Conservation (phyloP, 192 early-diverging fungal genomes). For the Phycomyces blakesleeanus region DNA sequence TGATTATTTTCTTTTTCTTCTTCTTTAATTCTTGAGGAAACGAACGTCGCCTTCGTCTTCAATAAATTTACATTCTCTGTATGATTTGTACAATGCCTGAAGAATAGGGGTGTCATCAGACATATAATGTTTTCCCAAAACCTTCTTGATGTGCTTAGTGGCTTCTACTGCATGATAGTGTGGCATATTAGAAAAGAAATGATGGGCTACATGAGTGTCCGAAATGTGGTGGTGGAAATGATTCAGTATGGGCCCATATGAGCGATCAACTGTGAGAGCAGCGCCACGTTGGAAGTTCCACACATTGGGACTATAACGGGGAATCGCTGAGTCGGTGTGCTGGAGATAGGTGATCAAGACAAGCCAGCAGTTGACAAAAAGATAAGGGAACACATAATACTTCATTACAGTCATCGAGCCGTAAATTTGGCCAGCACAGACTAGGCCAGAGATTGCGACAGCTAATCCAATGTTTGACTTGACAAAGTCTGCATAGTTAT, state of each 20-base stretch:
- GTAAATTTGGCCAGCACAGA: constrained; percentile 47
- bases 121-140: constrained; percentile 78
- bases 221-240: constrained; percentile 73
- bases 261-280: constrained; percentile 80
- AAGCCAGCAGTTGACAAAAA: constrained; percentile 90
- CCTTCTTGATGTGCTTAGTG: constrained; percentile 74
- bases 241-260: constrained; percentile 83
- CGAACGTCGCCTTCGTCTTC: constrained; percentile 85
- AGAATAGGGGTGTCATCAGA: constrained; percentile 71
- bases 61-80: constrained; percentile 76
- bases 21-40: constrained; percentile 54
- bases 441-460: constrained; percentile 56
- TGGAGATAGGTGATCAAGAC: constrained; percentile 91
- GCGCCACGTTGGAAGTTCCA: constrained; percentile 94
- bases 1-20: no score
- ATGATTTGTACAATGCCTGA: constrained; percentile 65
- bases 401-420: constrained; percentile 56
- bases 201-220: constrained; percentile 92
- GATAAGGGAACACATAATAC: constrained; percentile 87
- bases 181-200: constrained; percentile 96
- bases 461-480: constrained; percentile 57
- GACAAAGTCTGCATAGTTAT: constrained; percentile 65
- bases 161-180: constrained; percentile 92
- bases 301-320: constrained; percentile 75
- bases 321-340: constrained; percentile 83